Base-by-base conservation (phyloP, 305 asterid species). In the Rubia balearica region DNA sequence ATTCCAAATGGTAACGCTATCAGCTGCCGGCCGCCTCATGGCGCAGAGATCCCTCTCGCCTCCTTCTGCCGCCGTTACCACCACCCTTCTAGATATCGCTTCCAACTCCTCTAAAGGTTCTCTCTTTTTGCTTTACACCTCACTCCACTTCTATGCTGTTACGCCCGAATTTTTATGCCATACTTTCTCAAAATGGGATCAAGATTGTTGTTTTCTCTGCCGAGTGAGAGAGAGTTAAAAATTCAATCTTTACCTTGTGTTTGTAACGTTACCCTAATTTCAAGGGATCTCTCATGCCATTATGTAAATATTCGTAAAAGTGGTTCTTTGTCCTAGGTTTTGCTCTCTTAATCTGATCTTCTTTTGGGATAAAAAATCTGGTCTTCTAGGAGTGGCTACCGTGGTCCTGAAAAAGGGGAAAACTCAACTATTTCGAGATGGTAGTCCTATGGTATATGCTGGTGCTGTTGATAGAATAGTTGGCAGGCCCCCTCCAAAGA, bases 401-500 rank as follows among this genome's bases (percentile, higher is more conserved):
- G 96, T 91, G 69, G 92, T 95, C 72, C 86, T 90, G 61, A 91
- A 95, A 71, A 91, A 88, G 87, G 99, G 99, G 38, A 94, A 94
- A 79, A 83, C 92, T 41, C 99, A 88, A 67, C 87, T 95, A 55
- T 95, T 95, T 72, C 83, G 82, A 82, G 89, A 87, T 73, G 99
- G 99, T 30, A 87, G 92, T 80, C 96, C 99, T 8, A 90, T 91
- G 98, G 99, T 95, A 65, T 95, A 91, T 79, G 90, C 97, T 51
- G 99, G 99, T 71, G 97, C 99, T 42, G 89, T 95, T 72, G 99
- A 85, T 82, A 83, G 97, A 71, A 92, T 94, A 71, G 80, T 94
- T 22, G 96, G 98, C 76, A 84, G 85, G 70, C 99, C 96, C 3
- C 95, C 98, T 0, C 99, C 99, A 4, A 74, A 74, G 75, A 91